Conservation (phyloP, 352 stramenopile genomes). For the Phytophthora citricola region DNA sequence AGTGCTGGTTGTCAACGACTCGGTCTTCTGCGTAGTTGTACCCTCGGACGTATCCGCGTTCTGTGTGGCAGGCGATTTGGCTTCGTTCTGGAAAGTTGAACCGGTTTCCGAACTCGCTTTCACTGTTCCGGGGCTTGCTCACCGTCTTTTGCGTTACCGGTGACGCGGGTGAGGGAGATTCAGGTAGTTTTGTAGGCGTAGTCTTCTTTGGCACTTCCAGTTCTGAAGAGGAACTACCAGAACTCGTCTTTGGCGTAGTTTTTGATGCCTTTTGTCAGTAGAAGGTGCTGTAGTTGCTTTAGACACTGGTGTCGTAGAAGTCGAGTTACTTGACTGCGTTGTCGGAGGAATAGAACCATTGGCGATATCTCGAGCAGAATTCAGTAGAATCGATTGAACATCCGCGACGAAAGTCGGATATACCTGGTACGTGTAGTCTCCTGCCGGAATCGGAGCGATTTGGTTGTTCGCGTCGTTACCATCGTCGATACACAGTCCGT, state of each 20-base stretch:
- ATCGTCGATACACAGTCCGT: constrained; percentile 51
- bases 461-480: constrained; percentile 51
- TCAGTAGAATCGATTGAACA: constrained; percentile 54
- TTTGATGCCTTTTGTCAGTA: too few species aligned
- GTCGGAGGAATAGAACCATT: constrained; percentile 21
- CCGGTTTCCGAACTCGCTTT: constrained; percentile 39
- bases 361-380: constrained; percentile 39
- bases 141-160: constrained; percentile 16
- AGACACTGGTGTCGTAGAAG: not conserved
- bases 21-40: constrained; percentile 12
- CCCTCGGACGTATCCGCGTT: constrained; percentile 1
- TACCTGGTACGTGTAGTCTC: constrained; percentile 56
- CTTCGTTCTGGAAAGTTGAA: constrained; percentile 37
- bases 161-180: constrained; percentile 14
- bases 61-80: constrained; percentile 8
- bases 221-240: not conserved
- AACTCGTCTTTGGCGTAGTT: not conserved
- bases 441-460: constrained; percentile 58
- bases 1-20: constrained; percentile 21
- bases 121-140: constrained; percentile 26
- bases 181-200: not conserved
- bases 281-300: constrained; percentile 5
- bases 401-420: constrained; percentile 62
- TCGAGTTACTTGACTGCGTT: constrained; percentile 7
- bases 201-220: constrained; percentile 8